Base-by-base conservation (phyloP, 2,329 filamentous ascomycete species). In the Coniochaeta hoffmannii region DNA sequence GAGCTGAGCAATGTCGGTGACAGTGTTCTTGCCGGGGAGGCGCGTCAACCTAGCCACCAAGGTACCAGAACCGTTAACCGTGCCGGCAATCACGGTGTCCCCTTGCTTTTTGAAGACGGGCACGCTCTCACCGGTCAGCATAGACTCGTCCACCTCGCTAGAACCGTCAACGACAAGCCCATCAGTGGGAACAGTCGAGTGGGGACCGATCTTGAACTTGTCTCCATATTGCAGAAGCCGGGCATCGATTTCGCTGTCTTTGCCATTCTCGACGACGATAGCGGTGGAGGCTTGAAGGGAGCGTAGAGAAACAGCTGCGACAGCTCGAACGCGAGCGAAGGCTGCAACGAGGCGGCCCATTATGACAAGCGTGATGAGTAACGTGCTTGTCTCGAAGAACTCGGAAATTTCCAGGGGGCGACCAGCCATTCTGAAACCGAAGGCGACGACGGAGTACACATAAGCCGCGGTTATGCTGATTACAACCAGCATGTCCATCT, bases 81-180 rank as follows among this genome's bases (percentile, higher is more conserved):
- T 82, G 0, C 88, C 88, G 2, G 89, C 88, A 55, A 89, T 79
- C 1, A 91, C 76, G 0, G 62, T 50, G 1, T 78, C 80, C 0
- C 77, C 76, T 0, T 69, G 53, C 0, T 67, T 58, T 64, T 92
- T 92, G 4, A 75, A 73, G 0, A 89, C 77, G 0, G 81, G 83
- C 0, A 68, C 68, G 0, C 81, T 76, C 64, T 94, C 89, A 0
- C 89, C 89, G 0, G 89, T 93, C 7, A 93, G 69, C 82, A 90
- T 88, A 0, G 87, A 89, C 65, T 93, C 89, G 62, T 93, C 80
- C 0, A 90, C 76, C 57, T 89, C 87, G 0, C 82, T 85, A 0
- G 70, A 72, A 0, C 89, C 34, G 8, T 10, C 7, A 9, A 89
- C 1, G 71, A 69, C 0, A 85, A 58, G 78, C 0, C 89, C 89